Evolutionary conservation across 441 rosid genomes (phyloP), one percentile per base, ranked within the genome.

Genomic region (Cnidoscolus chayamansa): DNA sequence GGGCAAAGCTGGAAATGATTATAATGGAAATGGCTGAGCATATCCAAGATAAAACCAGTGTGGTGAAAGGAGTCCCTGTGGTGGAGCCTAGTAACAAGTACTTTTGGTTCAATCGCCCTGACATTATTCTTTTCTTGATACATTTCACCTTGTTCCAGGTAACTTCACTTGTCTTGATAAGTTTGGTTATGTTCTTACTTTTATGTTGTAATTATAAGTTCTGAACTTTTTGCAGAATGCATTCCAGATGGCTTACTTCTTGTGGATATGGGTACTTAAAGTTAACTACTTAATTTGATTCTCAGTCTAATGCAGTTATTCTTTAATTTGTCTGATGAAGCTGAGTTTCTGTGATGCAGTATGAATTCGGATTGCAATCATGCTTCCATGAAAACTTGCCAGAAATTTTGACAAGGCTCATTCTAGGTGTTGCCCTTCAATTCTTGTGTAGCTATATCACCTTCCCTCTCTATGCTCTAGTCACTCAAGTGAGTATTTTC

Each of bases 81-180:
- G 89, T 88, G 54, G 84, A 86, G 67, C 89, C 88, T 12, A 79
- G 67, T 70, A 84, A 88, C 78, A 84, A 84, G 69, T 84, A 54
- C 37, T 86, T 88, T 82, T 88, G 90, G 93, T 89, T 89, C 54
- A 85, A 77, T 76, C 84, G 88, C 56, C 90, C 93, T 25, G 67
- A 75, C 0, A 83, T 83, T 83, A 78, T 85, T 75, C 85, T 88
- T 67, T 70, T 77, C 63, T 65, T 86, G 10, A 79, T 88, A 10
- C 90, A 88, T 63, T 86, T 77, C 73, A 77, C 84, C 2, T 70
- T 86, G 57, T 85, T 85, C 51, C 89, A 85, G 86, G 91, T 84
- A 67, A 3, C 8, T 19, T 37, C 40, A n/a, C 5, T 7, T 62
- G 7, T 40, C 7, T 40, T 40, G 7, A 5, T 40, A 40, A 40